phyloP scores from a whole-genome alignment of 1,284 basidiomycete species.

The Athelia psychrophila region DNA sequence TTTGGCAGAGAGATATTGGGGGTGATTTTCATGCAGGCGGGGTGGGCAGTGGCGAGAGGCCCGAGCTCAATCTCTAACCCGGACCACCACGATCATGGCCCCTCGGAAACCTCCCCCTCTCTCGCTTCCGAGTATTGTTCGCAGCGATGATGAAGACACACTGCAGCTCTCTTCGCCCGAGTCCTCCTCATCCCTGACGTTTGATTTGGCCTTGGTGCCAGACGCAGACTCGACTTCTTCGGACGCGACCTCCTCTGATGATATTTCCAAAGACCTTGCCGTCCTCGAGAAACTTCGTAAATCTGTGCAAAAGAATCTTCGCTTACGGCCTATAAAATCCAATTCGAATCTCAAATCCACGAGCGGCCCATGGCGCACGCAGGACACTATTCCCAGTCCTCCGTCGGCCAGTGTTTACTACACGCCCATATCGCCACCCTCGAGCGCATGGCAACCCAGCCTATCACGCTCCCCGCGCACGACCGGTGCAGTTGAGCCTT shows the following conservation, averaged over 20 bases:
- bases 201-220: background rate
- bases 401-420: constrained; percentile 53
- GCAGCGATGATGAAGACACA: background rate
- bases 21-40: too few relatives aligned
- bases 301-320: constrained; percentile 71
- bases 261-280: constrained; percentile 62
- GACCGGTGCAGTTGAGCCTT: constrained; percentile 43
- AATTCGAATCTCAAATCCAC: constrained; percentile 34
- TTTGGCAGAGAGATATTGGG: too few relatives aligned
- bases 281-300: constrained; percentile 64
- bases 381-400: constrained; percentile 42
- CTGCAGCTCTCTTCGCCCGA: background rate
- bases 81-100: background rate
- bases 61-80: too few relatives aligned
- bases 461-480: constrained; percentile 14
- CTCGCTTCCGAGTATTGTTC: background rate
- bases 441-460: constrained; percentile 14
- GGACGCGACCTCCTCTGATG: constrained; percentile 32
- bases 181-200: background rate
- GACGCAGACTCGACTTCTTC: constrained; percentile 16
- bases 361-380: constrained; percentile 16
- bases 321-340: constrained; percentile 69
- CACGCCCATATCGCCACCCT: constrained; percentile 45
- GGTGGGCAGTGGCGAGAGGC: too few relatives aligned
- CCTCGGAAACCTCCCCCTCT: background rate